A percentile compares a stretch with the other conserved stretches of the same genome.
phyloP scores from a whole-genome alignment of 2,329 filamentous ascomycete genomes.

The Aciculosporium take region DNA sequence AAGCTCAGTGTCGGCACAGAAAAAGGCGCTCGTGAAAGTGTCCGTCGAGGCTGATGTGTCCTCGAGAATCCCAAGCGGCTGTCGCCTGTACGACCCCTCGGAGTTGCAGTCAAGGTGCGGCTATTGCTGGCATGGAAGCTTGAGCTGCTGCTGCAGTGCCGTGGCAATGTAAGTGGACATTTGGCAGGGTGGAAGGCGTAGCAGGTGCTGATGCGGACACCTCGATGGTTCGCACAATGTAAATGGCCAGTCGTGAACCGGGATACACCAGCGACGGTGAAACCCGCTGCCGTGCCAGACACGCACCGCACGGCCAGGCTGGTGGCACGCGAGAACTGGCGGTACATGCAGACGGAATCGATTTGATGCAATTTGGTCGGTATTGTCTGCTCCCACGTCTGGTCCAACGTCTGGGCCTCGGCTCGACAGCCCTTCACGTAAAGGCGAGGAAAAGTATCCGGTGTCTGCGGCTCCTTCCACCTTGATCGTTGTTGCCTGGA shows the following conservation, averaged over 20 bases:
- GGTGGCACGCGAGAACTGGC: constrained; percentile 18
- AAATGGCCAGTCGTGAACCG: constrained; percentile 5
- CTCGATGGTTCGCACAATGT: background rate
- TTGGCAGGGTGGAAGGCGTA: background rate
- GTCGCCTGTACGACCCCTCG: constrained; percentile 1
- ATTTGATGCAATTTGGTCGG: background rate
- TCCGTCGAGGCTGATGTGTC: constrained; percentile 8
- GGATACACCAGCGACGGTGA: background rate
- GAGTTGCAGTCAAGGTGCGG: background rate
- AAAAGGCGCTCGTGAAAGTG: constrained; percentile 4
- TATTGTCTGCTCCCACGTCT: too few relatives aligned
- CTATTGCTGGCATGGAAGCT: background rate
- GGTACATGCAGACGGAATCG: constrained; percentile 16
- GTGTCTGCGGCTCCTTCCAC: too few relatives aligned
- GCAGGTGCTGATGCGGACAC: background rate
- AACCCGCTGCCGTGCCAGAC: background rate
- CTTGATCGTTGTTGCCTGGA: background rate
- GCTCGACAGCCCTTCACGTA: background rate
- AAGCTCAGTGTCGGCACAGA: constrained; percentile 3
- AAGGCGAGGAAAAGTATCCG: too few relatives aligned
- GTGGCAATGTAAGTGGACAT: too few relatives aligned
- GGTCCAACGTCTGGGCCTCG: background rate
- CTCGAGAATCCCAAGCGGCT: constrained; percentile 2
- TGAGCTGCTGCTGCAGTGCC: background rate
- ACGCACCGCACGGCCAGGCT: constrained; percentile 13